These are phyloP conservation scores for Fusarium equiseti DNA, from an alignment of 2,329 filamentous ascomycete species.

Conservation along the genomic window DNA sequence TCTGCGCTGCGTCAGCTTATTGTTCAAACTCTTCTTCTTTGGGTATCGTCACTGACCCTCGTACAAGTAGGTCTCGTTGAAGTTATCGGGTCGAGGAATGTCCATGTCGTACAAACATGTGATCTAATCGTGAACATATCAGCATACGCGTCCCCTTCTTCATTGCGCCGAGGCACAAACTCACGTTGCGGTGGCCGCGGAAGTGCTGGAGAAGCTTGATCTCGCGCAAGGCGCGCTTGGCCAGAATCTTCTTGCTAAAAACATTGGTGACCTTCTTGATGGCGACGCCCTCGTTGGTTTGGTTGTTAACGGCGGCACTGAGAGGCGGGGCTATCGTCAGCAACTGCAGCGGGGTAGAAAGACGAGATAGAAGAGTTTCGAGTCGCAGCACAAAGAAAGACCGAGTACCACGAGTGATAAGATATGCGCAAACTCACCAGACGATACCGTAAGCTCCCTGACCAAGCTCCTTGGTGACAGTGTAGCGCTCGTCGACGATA, in stretches of 20 bases:
- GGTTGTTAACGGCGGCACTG: slow-evolving; percentile 91
- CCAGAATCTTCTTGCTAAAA: slow-evolving; percentile 99
- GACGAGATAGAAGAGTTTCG: slow-evolving; percentile 23
- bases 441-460: slow-evolving; percentile 99
- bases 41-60: slow-evolving; percentile 74
- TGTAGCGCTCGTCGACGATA: slow-evolving; percentile 97
- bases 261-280: slow-evolving; percentile 99
- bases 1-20: slow-evolving; percentile 66
- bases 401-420: neutral
- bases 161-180: slow-evolving; percentile 48
- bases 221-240: slow-evolving; percentile 96
- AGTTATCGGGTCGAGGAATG: slow-evolving; percentile 95
- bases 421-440: slow-evolving; percentile 71
- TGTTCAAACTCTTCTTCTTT: slow-evolving; percentile 3
- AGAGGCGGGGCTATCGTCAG: slow-evolving; percentile 48
- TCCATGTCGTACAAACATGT: slow-evolving; percentile 99
- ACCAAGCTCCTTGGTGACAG: slow-evolving; percentile 97
- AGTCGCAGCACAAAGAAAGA: slow-evolving; percentile 20
- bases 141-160: slow-evolving; percentile 27
- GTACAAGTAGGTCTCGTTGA: slow-evolving; percentile 99
- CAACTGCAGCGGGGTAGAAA: slow-evolving; percentile 47
- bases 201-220: slow-evolving; percentile 99
- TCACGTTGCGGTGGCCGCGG: slow-evolving; percentile 86
- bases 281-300: slow-evolving; percentile 92
- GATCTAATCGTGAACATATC: slow-evolving; percentile 70